phyloP scores from a whole-genome alignment of 768 basidiomycete species.

The Neoboletus magnificus region DNA sequence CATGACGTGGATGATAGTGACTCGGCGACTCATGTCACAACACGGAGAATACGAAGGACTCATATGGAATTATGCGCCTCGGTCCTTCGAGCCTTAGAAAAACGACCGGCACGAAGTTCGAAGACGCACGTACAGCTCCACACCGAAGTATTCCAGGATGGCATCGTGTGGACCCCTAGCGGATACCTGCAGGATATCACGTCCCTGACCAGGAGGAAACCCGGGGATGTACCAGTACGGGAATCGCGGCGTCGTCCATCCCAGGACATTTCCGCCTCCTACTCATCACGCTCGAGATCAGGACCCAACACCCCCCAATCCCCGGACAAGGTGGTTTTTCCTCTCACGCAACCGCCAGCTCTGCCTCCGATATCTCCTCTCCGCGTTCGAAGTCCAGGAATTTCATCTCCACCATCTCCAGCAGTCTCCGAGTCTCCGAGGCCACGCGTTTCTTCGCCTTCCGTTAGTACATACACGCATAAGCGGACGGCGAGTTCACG shows the following conservation, averaged over 20 bases:
- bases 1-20: neutral
- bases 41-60: slow-evolving; percentile 16
- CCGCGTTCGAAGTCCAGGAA: slow-evolving; percentile 17
- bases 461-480: slow-evolving; percentile 8
- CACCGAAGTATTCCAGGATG: slow-evolving; percentile 29
- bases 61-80: slow-evolving; percentile 20
- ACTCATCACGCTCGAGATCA: slow-evolving; percentile 15
- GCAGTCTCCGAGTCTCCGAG: slow-evolving; percentile 21
- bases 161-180: slow-evolving; percentile 29
- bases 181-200: slow-evolving; percentile 21
- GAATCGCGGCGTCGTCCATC: neutral
- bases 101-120: slow-evolving; percentile 8
- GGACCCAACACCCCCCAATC: slow-evolving; percentile 11
- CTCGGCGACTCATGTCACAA: neutral
- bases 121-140: slow-evolving; percentile 39
- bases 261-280: neutral
- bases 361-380: slow-evolving; percentile 11
- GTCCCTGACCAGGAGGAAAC: neutral
- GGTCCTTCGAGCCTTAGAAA: slow-evolving; percentile 11
- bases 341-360: slow-evolving; percentile 4
- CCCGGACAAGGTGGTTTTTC: slow-evolving; percentile 1
- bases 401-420: slow-evolving; percentile 9
- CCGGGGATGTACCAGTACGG: neutral
- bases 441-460: slow-evolving; percentile 11
- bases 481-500: slow-evolving; percentile 19